Base-by-base conservation (phyloP, 2,329 filamentous ascomycete species). In the Xylaria sp. region DNA sequence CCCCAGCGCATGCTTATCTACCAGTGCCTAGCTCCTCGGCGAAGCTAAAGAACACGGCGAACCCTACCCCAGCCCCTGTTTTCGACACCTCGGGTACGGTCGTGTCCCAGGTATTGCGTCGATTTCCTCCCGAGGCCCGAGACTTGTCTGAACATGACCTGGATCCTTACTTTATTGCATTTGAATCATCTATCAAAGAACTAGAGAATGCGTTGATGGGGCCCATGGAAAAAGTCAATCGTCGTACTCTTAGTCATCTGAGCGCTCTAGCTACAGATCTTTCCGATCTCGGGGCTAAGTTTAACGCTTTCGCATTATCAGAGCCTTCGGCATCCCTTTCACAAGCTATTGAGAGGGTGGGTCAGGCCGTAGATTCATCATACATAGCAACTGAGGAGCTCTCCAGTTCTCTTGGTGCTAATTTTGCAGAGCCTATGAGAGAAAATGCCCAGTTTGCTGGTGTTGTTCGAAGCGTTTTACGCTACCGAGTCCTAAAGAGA, bases 361-460 rank as follows among this genome's bases (percentile, higher is more conserved):
- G 96, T 0, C 96, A 99, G 81, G 96, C 96, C 1, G 93, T 95
- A 8, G 96, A 99, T 78, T 93, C 93, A 9, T 98, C 96, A 0
- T 99, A 98, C 78, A 94, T 99, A 72, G 94, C 93, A 9, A 98
- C 95, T 0, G 93, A 97, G 75, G 96, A 99, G 78, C 84, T 99
- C 2, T 94, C 94, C 0, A 90, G 89, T 1, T 92, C 92, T 0
- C 83, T 99, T n/a, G 94, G 94, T 21, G 94, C 95, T 39, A 96
- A 90, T 72, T 99, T 99, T 77, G 94, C 97, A 0, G 97, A 99
- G 77, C 96, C 96, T 0, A 98, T 99, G 93, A 89, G 97, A 64
- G 96, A 99, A 81, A 97, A 94, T 75, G 94, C 96, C 12, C 96
- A 99, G 77, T 99, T 99, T 79, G 96, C 96, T 0, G 93, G 96